Percentiles rank a stretch among this genome's conserved stretches.
Evolutionary conservation across 176 grass and related monocot genomes (phyloP).

Genomic region (Chloris gayana): DNA sequence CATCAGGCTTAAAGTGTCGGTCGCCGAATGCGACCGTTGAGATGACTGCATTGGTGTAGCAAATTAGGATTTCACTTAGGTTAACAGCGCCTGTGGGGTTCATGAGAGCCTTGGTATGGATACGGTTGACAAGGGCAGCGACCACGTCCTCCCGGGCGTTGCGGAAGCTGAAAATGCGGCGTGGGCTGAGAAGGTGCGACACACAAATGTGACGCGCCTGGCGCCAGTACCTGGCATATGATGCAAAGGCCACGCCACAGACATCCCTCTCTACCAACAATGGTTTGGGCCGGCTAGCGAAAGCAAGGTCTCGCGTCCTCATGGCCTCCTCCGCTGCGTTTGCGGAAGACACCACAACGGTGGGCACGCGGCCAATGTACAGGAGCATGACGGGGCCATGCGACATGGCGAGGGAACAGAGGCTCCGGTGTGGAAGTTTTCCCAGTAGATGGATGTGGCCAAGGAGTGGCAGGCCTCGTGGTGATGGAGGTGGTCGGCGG

Average conservation of each 20-base stretch:
- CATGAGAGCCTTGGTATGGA: background rate
- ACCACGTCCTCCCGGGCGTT: constrained; percentile 43
- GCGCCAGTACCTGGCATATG: constrained; percentile 53
- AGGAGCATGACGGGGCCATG: constrained; percentile 61
- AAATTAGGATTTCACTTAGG: background rate
- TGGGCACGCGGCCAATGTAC: constrained; percentile 46
- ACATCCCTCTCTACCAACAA: constrained; percentile 25
- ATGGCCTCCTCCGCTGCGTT: constrained; percentile 48
- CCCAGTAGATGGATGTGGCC: constrained; percentile 63
- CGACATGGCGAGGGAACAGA: constrained; percentile 26
- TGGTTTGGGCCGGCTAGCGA: constrained; percentile 33
- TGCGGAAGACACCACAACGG: constrained; percentile 50
- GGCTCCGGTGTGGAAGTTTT: constrained; percentile 23
- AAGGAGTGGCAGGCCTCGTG: constrained; percentile 48
- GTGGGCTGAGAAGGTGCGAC: constrained; percentile 48
- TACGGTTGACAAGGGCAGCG: constrained; percentile 20
- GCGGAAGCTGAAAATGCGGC: constrained; percentile 38
- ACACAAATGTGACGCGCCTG: constrained; percentile 53
- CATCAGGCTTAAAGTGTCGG: background rate
- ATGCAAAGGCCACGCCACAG: constrained; percentile 47
- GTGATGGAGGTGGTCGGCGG: constrained; percentile 37
- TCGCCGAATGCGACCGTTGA: constrained; percentile 35
- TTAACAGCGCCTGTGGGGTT: no score
- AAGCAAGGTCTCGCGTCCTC: constrained; percentile 48
- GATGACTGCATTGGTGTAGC: background rate